phyloP scores from a whole-genome alignment of 257 asterid genomes.

The Ophiorrhiza pumila region DNA sequence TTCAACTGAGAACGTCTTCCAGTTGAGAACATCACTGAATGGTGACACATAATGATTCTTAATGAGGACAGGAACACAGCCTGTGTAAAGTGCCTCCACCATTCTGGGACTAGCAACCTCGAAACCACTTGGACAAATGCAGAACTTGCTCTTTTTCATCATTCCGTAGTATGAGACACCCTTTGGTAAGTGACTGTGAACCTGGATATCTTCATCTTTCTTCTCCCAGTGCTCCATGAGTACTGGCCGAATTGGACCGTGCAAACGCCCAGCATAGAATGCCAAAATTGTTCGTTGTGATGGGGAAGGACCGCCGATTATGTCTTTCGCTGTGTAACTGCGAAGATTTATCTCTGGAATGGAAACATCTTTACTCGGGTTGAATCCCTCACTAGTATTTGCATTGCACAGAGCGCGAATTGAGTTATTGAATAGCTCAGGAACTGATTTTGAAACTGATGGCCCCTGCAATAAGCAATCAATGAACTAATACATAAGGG shows the following conservation, averaged over 20 bases:
- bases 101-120: slow-evolving; percentile 91
- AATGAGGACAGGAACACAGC: slow-evolving; percentile 77
- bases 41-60: slow-evolving; percentile 68
- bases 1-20: slow-evolving; percentile 61
- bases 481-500: too few relatives aligned
- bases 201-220: slow-evolving; percentile 55
- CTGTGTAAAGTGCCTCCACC: slow-evolving; percentile 77
- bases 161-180: slow-evolving; percentile 61
- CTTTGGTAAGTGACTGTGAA: slow-evolving; percentile 55
- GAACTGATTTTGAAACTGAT: slow-evolving; percentile 29
- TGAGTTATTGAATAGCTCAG: slow-evolving; percentile 27
- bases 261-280: slow-evolving; percentile 60
- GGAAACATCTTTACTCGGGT: slow-evolving; percentile 30
- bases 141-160: slow-evolving; percentile 66
- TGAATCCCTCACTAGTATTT: slow-evolving; percentile 32
- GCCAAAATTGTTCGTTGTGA: slow-evolving; percentile 26
- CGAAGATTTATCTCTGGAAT: slow-evolving; percentile 37
- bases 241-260: slow-evolving; percentile 80
- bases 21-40: slow-evolving; percentile 68
- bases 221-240: slow-evolving; percentile 79
- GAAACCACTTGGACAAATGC: slow-evolving; percentile 86
- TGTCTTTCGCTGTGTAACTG: slow-evolving; percentile 16
- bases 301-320: slow-evolving; percentile 38
- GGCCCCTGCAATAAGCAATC: slow-evolving; percentile 33
- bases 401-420: slow-evolving; percentile 35